Conservation (phyloP, 495 filamentous ascomycete genomes). For the Copromyces sp. region DNA sequence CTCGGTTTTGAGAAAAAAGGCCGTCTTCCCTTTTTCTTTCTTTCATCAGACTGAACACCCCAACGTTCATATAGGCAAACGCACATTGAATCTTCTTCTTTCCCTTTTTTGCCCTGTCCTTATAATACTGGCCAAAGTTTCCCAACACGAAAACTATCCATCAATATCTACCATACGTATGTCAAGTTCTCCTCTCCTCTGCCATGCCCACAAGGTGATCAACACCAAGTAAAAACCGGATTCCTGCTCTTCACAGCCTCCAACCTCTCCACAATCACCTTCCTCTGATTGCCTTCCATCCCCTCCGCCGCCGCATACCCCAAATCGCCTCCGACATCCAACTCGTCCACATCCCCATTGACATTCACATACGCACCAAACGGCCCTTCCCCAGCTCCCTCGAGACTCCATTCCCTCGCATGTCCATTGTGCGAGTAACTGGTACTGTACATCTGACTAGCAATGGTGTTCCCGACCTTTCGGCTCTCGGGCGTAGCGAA, state of each 20-base stretch:
- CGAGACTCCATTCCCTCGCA: not conserved
- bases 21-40: not conserved
- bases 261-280: constrained; percentile 91
- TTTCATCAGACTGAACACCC: not conserved
- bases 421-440: not conserved
- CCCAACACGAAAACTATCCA: not conserved
- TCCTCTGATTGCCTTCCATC: constrained; percentile 80
- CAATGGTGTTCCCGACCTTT: constrained; percentile 30
- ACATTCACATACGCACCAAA: constrained; percentile 26
- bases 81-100: not conserved
- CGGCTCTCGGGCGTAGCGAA: constrained; percentile 27
- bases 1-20: not conserved
- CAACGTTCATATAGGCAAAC: not conserved
- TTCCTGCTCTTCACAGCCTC: constrained; percentile 93
- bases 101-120: not conserved
- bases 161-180: not conserved
- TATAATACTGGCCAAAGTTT: not conserved
- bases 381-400: not conserved
- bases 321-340: constrained; percentile 78
- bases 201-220: too few relatives aligned
- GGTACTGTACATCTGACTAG: constrained; percentile 32
- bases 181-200: too few relatives aligned
- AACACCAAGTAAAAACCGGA: constrained; percentile 95
- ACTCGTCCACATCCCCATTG: constrained; percentile 46
- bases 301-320: constrained; percentile 88